phyloP scores from a whole-genome alignment of 2,329 filamentous ascomycete species.

The Alternaria rosae region DNA sequence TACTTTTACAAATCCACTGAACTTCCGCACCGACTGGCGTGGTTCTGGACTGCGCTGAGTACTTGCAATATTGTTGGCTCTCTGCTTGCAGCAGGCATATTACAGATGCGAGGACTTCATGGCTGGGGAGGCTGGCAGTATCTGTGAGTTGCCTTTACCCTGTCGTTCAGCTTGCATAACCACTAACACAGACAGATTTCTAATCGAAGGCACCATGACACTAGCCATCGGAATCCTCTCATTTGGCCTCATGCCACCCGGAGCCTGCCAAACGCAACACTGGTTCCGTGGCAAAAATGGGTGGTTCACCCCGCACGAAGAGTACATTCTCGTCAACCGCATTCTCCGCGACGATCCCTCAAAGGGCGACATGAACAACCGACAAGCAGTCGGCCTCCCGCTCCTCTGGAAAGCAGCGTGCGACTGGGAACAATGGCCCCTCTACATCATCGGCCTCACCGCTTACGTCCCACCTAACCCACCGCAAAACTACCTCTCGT shows the following conservation, averaged over 20 bases:
- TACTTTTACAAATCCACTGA: conserved; percentile 54
- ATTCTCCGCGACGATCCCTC: conserved; percentile 65
- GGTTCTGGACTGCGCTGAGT: conserved; percentile 54
- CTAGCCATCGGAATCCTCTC: conserved; percentile 61
- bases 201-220: conserved; percentile 65
- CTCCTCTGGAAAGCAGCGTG: conserved; percentile 32
- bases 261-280: conserved; percentile 58
- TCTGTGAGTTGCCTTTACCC: conserved; percentile 13
- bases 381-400: conserved; percentile 28
- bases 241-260: conserved; percentile 63
- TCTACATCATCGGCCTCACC: conserved; percentile 52
- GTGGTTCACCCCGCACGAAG: conserved; percentile 68
- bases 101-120: conserved; percentile 53
- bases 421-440: conserved; percentile 45
- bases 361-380: conserved; percentile 62
- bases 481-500: conserved; percentile 56
- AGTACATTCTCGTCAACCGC: conserved; percentile 69
- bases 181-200: conserved; percentile 50
- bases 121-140: conserved; percentile 55
- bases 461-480: conserved; percentile 47
- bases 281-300: conserved; percentile 66
- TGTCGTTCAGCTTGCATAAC: conserved; percentile 37
- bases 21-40: conserved; percentile 52
- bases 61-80: conserved; percentile 49
- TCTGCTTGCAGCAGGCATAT: conserved; percentile 50